A percentile compares a stretch with the other conserved stretches of the same genome.
Conservation (phyloP, 2,329 filamentous ascomycete species). For the Xylaria sp. region DNA sequence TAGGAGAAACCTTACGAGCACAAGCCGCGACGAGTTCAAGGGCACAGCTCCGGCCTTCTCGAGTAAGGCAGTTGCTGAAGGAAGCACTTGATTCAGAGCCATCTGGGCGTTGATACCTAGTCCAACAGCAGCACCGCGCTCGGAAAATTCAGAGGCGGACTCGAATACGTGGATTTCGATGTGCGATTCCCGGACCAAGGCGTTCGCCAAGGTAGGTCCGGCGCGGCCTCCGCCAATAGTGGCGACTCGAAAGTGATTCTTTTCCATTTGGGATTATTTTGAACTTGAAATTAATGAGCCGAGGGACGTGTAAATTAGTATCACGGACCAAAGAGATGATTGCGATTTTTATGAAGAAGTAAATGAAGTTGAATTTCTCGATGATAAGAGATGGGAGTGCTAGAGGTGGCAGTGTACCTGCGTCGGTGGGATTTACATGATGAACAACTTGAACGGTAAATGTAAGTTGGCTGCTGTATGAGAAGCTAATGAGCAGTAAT, state of each 20-base stretch:
- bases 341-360: too few species aligned
- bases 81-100: slow-evolving; percentile 21
- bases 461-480: too few species aligned
- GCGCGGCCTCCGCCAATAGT: slow-evolving; percentile 38
- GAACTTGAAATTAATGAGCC: too few species aligned
- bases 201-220: slow-evolving; percentile 33
- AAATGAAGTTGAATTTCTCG: too few species aligned
- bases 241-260: slow-evolving; percentile 13
- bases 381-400: too few species aligned
- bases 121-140: slow-evolving; percentile 35
- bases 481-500: too few species aligned
- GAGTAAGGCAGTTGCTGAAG: slow-evolving; percentile 18
- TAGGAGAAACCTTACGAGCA: background rate
- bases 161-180: slow-evolving; percentile 32
- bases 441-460: too few species aligned
- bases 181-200: slow-evolving; percentile 13
- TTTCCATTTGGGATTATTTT: background rate
- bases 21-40: slow-evolving; percentile 21
- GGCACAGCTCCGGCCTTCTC: slow-evolving; percentile 27
- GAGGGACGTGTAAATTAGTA: too few species aligned
- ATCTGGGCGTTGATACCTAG: slow-evolving; percentile 26
- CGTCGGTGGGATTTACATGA: too few species aligned
- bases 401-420: too few species aligned
- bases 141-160: slow-evolving; percentile 31
- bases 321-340: too few species aligned